Evolutionary conservation across 208 protist species (phyloP).

Genomic region (Herpetomonas tarakana): DNA sequence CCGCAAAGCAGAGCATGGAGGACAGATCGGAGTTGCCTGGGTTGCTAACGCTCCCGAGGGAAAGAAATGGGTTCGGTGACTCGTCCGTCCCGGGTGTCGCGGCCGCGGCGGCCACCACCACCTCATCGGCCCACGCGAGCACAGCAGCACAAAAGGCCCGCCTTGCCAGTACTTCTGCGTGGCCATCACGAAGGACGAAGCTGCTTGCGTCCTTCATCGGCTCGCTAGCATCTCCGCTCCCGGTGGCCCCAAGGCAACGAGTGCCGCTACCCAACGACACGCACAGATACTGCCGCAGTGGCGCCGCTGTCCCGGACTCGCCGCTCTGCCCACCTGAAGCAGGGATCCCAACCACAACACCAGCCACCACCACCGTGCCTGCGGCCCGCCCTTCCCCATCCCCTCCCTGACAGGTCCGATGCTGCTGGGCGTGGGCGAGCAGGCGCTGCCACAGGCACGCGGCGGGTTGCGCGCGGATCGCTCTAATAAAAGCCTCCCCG

Average conservation of each 20-base stretch:
- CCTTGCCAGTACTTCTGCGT: constrained; percentile 85
- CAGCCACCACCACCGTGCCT: no score
- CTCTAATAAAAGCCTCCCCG: background rate
- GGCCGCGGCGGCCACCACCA: constrained; percentile 3
- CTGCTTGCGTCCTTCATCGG: constrained; percentile 2
- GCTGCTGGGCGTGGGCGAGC: background rate
- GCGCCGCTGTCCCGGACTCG: background rate
- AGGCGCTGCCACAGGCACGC: background rate
- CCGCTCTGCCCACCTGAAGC: no score
- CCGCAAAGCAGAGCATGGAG: constrained; percentile 25
- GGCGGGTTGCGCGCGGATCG: background rate
- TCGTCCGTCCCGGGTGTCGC: no score
- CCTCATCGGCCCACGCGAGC: constrained; percentile 26
- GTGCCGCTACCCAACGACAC: constrained; percentile 79
- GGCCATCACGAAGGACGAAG: constrained; percentile 62
- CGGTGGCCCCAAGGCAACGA: constrained; percentile 50
- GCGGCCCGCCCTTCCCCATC: no score
- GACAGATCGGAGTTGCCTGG: background rate
- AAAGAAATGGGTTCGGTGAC: no score
- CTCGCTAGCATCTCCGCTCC: background rate
- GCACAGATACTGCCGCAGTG: constrained; percentile 44
- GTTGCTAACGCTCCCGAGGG: no score
- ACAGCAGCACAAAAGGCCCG: constrained; percentile 74
- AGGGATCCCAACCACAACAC: no score
- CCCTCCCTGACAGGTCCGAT: no score